These are phyloP conservation scores for Dactylonectria macrodidyma DNA, from an alignment of 2,329 filamentous ascomycete genomes.

Conservation along the genomic window DNA sequence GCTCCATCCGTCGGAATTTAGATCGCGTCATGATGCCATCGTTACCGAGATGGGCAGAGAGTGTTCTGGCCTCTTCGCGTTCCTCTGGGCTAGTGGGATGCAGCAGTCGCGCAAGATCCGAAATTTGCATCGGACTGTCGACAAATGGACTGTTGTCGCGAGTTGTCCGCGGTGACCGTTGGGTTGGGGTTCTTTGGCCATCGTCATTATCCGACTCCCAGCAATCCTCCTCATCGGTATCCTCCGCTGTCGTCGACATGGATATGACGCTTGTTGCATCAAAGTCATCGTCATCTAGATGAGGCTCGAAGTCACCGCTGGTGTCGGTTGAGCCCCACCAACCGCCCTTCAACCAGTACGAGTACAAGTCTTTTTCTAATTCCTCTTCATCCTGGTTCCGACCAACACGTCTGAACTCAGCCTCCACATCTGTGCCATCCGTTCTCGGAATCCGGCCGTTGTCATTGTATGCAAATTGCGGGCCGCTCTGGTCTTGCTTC, in stretches of 20 bases:
- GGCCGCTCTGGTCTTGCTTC: slow-evolving; percentile 25
- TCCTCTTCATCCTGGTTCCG: slow-evolving; percentile 70
- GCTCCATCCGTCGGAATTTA: slow-evolving; percentile 77
- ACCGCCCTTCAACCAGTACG: slow-evolving; percentile 86
- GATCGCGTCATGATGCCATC: slow-evolving; percentile 85
- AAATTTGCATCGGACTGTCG: slow-evolving; percentile 75
- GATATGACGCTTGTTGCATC: slow-evolving; percentile 89
- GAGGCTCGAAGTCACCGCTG: slow-evolving; percentile 82
- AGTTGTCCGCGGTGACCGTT: slow-evolving; percentile 64
- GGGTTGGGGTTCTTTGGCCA: slow-evolving; percentile 81
- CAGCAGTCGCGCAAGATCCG: slow-evolving; percentile 83
- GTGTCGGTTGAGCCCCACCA: slow-evolving; percentile 88
- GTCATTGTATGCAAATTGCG: slow-evolving; percentile 53
- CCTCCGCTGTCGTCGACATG: slow-evolving; percentile 58
- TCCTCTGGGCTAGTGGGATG: slow-evolving; percentile 85
- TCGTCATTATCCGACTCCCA: slow-evolving; percentile 64
- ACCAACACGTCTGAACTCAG: slow-evolving; percentile 76
- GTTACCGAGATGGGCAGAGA: slow-evolving; percentile 84
- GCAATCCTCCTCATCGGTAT: slow-evolving; percentile 63
- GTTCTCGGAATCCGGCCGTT: slow-evolving; percentile 69
- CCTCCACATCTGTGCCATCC: slow-evolving; percentile 84
- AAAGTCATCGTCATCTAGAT: slow-evolving; percentile 69
- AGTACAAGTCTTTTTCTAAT: slow-evolving; percentile 82
- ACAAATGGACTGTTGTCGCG: slow-evolving; percentile 71
- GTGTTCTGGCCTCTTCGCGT: slow-evolving; percentile 82